phyloP scores from a whole-genome alignment of 2,329 filamentous ascomycete genomes.

The Elsinoe necatrix region DNA sequence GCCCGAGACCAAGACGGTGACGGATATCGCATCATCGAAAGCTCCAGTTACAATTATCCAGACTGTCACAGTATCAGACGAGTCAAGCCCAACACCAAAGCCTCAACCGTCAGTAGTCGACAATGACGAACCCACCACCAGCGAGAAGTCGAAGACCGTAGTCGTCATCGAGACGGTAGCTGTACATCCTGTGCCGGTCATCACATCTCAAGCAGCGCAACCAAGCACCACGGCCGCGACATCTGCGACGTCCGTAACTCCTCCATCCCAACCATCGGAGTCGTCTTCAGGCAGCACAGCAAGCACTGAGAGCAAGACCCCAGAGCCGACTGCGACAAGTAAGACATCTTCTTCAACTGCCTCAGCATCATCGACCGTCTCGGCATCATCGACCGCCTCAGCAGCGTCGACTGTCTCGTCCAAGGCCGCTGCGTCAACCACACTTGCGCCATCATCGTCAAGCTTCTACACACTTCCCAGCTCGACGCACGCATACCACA shows the following conservation, averaged over 20 bases:
- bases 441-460: neutral
- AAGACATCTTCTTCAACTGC: neutral
- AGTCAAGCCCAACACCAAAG: neutral
- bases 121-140: neutral
- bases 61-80: conserved; percentile 5
- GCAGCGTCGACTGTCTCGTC: neutral
- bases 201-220: neutral
- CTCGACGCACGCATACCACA: conserved; percentile 7
- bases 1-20: conserved; percentile 7
- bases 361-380: neutral
- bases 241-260: neutral
- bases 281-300: neutral
- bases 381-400: neutral
- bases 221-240: neutral
- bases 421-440: neutral
- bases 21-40: neutral
- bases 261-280: neutral
- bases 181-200: conserved; percentile 1
- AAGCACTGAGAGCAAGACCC: neutral
- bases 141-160: neutral
- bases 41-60: conserved; percentile 11
- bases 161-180: conserved; percentile 12
- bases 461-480: neutral
- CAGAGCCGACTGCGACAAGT: neutral
- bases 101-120: conserved; percentile 2